Evolutionary conservation across 2,329 filamentous ascomycete genomes (phyloP).

Genomic region (Penicillium sp.): DNA sequence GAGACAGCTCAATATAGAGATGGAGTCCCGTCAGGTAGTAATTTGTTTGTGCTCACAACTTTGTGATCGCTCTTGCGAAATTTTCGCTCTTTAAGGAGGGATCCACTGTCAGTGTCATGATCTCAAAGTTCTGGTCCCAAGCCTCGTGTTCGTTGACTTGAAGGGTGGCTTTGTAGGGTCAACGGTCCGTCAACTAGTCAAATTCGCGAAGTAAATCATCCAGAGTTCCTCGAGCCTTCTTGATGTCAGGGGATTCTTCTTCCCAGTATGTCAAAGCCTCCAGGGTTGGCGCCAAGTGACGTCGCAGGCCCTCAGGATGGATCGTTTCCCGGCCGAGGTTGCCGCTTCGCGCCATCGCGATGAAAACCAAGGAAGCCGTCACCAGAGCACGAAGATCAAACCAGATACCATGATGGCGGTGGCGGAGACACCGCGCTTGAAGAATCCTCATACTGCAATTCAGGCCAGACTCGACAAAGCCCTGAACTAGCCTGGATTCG

Average conservation of each 20-base stretch:
- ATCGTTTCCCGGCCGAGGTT: slow-evolving; percentile 13
- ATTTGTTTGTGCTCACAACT: no score
- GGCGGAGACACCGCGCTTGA: slow-evolving; percentile 22
- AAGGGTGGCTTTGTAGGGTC: neutral
- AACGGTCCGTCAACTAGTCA: neutral
- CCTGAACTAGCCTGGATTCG: slow-evolving; percentile 7
- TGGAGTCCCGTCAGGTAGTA: no score
- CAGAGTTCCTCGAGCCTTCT: slow-evolving; percentile 11
- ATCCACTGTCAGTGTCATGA: no score
- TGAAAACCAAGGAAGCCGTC: slow-evolving; percentile 22
- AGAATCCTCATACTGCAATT: slow-evolving; percentile 29
- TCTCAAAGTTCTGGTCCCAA: no score
- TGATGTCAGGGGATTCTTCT: slow-evolving; percentile 7
- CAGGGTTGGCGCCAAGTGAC: neutral
- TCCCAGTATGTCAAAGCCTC: slow-evolving; percentile 7
- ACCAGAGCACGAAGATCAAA: slow-evolving; percentile 25
- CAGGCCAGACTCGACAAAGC: slow-evolving; percentile 26
- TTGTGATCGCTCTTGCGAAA: no score
- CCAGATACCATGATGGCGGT: slow-evolving; percentile 36
- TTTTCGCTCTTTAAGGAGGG: no score
- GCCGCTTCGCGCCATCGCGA: slow-evolving; percentile 26
- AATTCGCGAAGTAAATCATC: neutral
- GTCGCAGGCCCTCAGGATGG: neutral
- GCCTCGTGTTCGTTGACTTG: no score
- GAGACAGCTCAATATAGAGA: no score